Percentiles rank a stretch among this genome's conserved stretches.
phyloP scores from a whole-genome alignment of 768 basidiomycete species.

The Ramaria rubella region DNA sequence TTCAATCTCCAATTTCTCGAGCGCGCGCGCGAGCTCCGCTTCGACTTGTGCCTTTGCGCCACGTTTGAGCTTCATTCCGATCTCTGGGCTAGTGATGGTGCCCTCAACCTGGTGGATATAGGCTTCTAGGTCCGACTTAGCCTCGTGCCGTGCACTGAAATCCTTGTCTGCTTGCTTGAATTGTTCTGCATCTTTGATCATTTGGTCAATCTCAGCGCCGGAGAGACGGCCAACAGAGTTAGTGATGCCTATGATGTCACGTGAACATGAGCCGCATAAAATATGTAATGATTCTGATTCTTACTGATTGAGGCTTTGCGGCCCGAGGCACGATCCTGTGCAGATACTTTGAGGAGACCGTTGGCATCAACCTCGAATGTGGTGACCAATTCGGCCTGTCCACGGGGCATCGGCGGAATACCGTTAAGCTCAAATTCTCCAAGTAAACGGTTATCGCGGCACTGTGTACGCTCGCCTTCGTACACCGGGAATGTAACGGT shows the following conservation, averaged over 20 bases:
- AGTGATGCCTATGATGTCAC: constrained; percentile 63
- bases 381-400: constrained; percentile 98
- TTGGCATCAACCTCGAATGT: constrained; percentile 99
- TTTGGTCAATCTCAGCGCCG: constrained; percentile 96
- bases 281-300: constrained; percentile 25
- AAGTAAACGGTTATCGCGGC: constrained; percentile 97
- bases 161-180: constrained; percentile 97
- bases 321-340: constrained; percentile 96
- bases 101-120: constrained; percentile 96
- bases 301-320: constrained; percentile 96
- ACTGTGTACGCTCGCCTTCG: constrained; percentile 99
- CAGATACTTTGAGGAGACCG: constrained; percentile 97
- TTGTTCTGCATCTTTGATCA: constrained; percentile 99
- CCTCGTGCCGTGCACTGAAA: constrained; percentile 96
- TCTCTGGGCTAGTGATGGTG: constrained; percentile 93
- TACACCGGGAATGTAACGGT: constrained; percentile 99
- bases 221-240: constrained; percentile 99
- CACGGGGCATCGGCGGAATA: constrained; percentile 98
- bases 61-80: constrained; percentile 98
- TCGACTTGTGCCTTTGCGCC: constrained; percentile 93
- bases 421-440: constrained; percentile 99
- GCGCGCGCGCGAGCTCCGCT: constrained; percentile 93
- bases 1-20: constrained; percentile 98
- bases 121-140: constrained; percentile 95
- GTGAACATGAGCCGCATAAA: constrained; percentile 12